Conservation (phyloP, 2,329 filamentous ascomycete genomes). For the Knoxdaviesia proteae region DNA sequence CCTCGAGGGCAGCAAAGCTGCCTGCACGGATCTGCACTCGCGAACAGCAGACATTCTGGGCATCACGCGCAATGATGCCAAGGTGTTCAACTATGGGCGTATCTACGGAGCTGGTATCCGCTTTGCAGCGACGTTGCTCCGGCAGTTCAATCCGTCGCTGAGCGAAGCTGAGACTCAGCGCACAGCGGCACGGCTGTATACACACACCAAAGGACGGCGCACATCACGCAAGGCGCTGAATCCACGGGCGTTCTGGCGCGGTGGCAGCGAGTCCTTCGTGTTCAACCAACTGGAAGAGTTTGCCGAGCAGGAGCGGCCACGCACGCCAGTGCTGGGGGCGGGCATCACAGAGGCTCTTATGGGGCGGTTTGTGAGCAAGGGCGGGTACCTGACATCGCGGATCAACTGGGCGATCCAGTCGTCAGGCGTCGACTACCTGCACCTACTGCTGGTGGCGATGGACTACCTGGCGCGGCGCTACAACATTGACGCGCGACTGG, state of each 20-base stretch:
- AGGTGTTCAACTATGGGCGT: conserved; percentile 95
- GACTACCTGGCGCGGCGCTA: conserved; percentile 76
- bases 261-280: conserved; percentile 90
- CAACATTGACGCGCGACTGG: conserved; percentile 64
- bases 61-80: conserved; percentile 86
- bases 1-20: conserved; percentile 82
- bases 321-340: conserved; percentile 80
- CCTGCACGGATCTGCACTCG: conserved; percentile 84
- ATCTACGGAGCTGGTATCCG: conserved; percentile 96
- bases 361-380: conserved; percentile 68
- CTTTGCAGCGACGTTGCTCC: conserved; percentile 73
- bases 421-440: conserved; percentile 89
- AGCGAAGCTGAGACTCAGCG: conserved; percentile 58
- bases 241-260: conserved; percentile 74
- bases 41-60: conserved; percentile 81
- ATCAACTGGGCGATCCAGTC: conserved; percentile 99
- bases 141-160: conserved; percentile 79
- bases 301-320: conserved; percentile 76
- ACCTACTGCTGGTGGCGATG: conserved; percentile 84
- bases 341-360: conserved; percentile 93
- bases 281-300: conserved; percentile 98
- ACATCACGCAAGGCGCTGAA: conserved; percentile 53
- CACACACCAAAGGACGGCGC: conserved; percentile 75
- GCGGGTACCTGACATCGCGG: conserved; percentile 81
- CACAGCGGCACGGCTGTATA: conserved; percentile 64